Conservation (phyloP, 2,329 filamentous ascomycete genomes). For the Aspergillaceae sp. region DNA sequence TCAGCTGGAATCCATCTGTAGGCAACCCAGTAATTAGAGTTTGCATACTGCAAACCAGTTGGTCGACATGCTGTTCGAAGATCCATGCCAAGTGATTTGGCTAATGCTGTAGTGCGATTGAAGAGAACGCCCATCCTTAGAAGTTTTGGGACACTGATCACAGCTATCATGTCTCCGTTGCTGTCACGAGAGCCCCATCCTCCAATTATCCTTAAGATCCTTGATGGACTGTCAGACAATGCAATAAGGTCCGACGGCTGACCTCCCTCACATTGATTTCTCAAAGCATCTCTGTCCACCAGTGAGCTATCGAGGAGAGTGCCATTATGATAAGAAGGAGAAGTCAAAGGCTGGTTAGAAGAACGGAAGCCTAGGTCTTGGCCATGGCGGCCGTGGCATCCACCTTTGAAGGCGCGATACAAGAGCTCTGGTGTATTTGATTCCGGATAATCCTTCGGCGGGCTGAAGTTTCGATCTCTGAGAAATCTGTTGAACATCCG, state of each 20-base stretch:
- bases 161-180: constrained; percentile 4
- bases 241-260: constrained; percentile 5
- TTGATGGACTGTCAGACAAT: constrained; percentile 5
- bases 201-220: constrained; percentile 3
- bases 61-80: background rate
- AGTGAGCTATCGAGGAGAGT: constrained; percentile 5
- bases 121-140: constrained; percentile 5
- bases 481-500: background rate
- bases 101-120: constrained; percentile 6
- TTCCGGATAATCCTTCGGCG: background rate
- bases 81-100: constrained; percentile 2
- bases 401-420: background rate
- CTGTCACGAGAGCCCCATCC: constrained; percentile 3
- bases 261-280: constrained; percentile 4
- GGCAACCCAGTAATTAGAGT: constrained; percentile 7
- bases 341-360: constrained; percentile 4
- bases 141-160: constrained; percentile 6
- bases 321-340: constrained; percentile 3
- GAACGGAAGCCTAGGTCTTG: constrained; percentile 5
- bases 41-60: constrained; percentile 2
- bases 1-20: constrained; percentile 6
- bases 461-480: background rate
- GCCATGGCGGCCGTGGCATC: constrained; percentile 1
- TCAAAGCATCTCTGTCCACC: constrained; percentile 1
- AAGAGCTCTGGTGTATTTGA: background rate